Evolutionary conservation across 805 yeast species (phyloP), one percentile per base, ranked within the genome.

Genomic region (Alloascoidea africana): DNA sequence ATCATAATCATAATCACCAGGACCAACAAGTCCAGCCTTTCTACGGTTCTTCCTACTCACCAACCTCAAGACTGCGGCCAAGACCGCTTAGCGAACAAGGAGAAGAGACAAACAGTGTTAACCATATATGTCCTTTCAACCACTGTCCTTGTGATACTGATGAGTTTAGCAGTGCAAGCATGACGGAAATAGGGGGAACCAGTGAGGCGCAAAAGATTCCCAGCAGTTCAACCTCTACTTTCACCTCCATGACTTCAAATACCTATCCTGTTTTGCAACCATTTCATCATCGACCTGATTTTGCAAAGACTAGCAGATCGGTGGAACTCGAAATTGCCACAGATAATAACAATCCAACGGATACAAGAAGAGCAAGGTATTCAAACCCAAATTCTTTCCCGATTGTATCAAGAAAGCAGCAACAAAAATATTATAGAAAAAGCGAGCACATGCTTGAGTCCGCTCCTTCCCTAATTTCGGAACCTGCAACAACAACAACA

Each of bases 241-340:
- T n/a, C 8, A 23, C 30, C 30, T 23, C 30, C 30, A 23, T 23
- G 30, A 23, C 30, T 23, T 23, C 30, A 23, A 23, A 8, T 23
- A 23, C 13, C n/a, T 23, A 8, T 8, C n/a, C n/a, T 8, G n/a
- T 8, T n/a, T 23, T n/a, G n/a, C n/a, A 8, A 23, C 8, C 30
- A 23, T 23, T 8, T 23, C n/a, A 23, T n/a, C 8, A 8, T 23
- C n/a, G n/a, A 23, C 13, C 30, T 23, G 8, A n/a, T 8, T 23
- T 23, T 23, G 13, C 13, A 23, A 23, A 23, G 30, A 23, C 30
- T n/a, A 23, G n/a, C n/a, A 8, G n/a, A 8, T n/a, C 30, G n/a
- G n/a, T 23, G n/a, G 30, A 23, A 8, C 30, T 8, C 30, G 30
- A 8, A 8, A 23, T 23, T 8, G 30, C n/a, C n/a, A n/a, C n/a